Evolutionary conservation across 192 early-diverging fungal species (phyloP).

Genomic region (Entomortierella lignicola): DNA sequence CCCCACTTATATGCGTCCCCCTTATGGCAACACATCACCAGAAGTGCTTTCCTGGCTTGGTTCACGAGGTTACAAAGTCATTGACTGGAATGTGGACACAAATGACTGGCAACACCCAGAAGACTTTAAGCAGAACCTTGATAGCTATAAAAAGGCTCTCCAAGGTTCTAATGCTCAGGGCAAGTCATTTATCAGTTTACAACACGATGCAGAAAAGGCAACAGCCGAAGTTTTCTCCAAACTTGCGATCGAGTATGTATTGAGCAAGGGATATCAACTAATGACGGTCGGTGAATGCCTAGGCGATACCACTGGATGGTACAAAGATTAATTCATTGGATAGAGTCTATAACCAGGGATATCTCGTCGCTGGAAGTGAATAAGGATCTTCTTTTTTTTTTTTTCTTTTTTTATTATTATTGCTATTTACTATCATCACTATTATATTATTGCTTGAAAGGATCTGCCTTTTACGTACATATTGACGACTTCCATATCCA

Average conservation of each 20-base stretch:
- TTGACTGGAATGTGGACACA: conserved; percentile 60
- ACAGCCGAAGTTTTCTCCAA: conserved; percentile 57
- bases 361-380: too few relatives aligned
- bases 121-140: conserved; percentile 4
- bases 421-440: too few relatives aligned
- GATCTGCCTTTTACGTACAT: too few relatives aligned
- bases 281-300: conserved; percentile 59
- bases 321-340: conserved; percentile 19
- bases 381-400: too few relatives aligned
- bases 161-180: neutral
- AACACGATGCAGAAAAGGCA: conserved; percentile 55
- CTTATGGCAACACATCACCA: conserved; percentile 50
- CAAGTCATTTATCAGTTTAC: conserved; percentile 49
- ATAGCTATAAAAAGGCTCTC: conserved; percentile 8
- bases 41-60: conserved; percentile 22
- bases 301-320: conserved; percentile 35
- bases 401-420: too few relatives aligned
- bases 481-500: too few relatives aligned
- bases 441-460: too few relatives aligned
- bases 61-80: conserved; percentile 41
- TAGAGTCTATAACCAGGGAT: too few relatives aligned
- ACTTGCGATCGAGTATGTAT: conserved; percentile 58
- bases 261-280: conserved; percentile 52
- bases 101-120: conserved; percentile 47
- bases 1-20: conserved; percentile 63